phyloP scores from a whole-genome alignment of 306 rosid genomes.

The Glycine latifolia region DNA sequence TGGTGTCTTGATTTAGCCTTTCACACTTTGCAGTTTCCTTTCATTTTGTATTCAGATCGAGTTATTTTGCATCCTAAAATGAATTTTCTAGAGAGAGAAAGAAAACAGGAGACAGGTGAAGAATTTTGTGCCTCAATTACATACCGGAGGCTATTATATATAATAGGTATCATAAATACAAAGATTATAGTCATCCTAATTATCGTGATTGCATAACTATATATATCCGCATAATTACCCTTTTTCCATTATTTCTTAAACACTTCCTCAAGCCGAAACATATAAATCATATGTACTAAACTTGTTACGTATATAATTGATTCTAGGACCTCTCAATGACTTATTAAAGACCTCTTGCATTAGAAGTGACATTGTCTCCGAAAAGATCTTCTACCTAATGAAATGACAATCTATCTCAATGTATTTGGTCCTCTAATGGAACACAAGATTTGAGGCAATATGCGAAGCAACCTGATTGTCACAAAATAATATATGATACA shows the following conservation, averaged over 20 bases:
- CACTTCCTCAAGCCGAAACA: too few species aligned
- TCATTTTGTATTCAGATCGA: slow-evolving; percentile 15
- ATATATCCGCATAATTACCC: background rate
- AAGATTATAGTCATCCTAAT: background rate
- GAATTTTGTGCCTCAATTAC: background rate
- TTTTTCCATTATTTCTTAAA: background rate
- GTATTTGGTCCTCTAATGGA: too few species aligned
- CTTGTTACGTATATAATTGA: too few species aligned
- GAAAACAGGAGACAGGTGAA: background rate
- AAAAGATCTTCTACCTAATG: too few species aligned
- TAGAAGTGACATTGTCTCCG: too few species aligned
- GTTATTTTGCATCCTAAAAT: slow-evolving; percentile 11
- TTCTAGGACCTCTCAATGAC: too few species aligned
- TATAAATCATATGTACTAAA: too few species aligned
- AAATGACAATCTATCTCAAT: too few species aligned
- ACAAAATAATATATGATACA: background rate
- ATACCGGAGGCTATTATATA: background rate
- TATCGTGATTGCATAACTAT: background rate
- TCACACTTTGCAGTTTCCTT: slow-evolving; percentile 6
- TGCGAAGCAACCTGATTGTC: too few species aligned
- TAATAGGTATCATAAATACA: background rate
- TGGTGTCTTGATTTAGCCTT: slow-evolving; percentile 11
- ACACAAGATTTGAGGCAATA: too few species aligned
- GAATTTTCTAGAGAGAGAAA: background rate
- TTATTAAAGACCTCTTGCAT: too few species aligned